Evolutionary conservation across 176 grass and related monocot species (phyloP).

Genomic region (Pontederia crassipes): DNA sequence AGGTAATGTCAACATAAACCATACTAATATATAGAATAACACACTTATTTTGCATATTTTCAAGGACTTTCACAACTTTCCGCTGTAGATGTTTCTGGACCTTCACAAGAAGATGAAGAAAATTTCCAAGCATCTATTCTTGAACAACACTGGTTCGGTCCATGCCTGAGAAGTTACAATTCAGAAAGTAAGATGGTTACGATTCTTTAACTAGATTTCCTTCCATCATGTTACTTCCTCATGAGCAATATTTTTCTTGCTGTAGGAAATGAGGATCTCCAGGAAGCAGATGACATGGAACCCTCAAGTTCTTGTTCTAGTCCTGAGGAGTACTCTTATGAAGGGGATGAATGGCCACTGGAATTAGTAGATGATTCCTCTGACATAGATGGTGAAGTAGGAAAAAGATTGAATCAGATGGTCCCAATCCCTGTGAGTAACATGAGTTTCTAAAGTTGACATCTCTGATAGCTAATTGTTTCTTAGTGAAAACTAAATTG

Average conservation of each 20-base stretch:
- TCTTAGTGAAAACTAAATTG: too few relatives aligned
- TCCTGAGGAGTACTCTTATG: constrained; percentile 21
- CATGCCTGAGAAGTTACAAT: constrained; percentile 64
- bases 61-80: constrained; percentile 27
- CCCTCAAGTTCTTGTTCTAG: constrained; percentile 51
- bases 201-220: not conserved
- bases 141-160: constrained; percentile 45
- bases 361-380: constrained; percentile 34
- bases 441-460: not conserved
- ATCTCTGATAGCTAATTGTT: not conserved
- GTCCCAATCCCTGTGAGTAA: constrained; percentile 78
- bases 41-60: constrained; percentile 17
- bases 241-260: not conserved
- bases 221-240: not conserved
- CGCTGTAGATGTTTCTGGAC: constrained; percentile 41
- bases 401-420: constrained; percentile 75
- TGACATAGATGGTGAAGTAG: constrained; percentile 81
- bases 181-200: constrained; percentile 45
- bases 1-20: constrained; percentile 27
- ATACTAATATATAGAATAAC: constrained; percentile 9
- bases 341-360: constrained; percentile 23
- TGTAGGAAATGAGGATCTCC: constrained; percentile 35
- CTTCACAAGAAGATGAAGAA: constrained; percentile 53
- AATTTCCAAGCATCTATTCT: constrained; percentile 50
- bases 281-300: constrained; percentile 37